Evolutionary conservation across 2,329 filamentous ascomycete species (phyloP).

Genomic region (Colletotrichum kahawae): DNA sequence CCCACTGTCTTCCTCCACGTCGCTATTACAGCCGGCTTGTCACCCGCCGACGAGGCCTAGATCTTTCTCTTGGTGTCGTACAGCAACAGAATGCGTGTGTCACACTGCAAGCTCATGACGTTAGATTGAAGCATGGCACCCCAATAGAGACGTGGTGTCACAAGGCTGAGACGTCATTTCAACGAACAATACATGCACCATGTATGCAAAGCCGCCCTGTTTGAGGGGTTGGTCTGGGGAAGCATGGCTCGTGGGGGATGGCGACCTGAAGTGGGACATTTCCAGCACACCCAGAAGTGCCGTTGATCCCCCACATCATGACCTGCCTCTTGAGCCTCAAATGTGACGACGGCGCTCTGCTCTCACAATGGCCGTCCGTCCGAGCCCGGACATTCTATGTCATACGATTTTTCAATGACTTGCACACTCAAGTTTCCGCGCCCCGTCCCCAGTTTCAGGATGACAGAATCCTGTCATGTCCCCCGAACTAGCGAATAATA

Average conservation of each 20-base stretch:
- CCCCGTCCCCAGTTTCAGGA: background rate
- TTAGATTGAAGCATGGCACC: background rate
- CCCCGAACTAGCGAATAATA: background rate
- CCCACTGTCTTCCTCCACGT: background rate
- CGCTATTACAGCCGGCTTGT: background rate
- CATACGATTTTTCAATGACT: background rate
- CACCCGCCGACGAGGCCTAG: background rate
- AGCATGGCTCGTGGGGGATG: conserved; percentile 18
- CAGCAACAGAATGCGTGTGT: background rate
- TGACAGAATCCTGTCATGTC: background rate
- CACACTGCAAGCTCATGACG: background rate
- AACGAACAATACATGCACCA: conserved; percentile 22
- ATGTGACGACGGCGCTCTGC: background rate
- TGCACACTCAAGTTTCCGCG: background rate
- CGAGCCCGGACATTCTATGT: background rate
- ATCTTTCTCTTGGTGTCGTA: background rate
- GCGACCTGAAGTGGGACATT: conserved; percentile 16
- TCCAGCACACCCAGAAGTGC: conserved; percentile 9
- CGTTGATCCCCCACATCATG: conserved; percentile 22
- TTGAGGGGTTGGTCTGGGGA: conserved; percentile 16
- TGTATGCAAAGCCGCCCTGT: conserved; percentile 23
- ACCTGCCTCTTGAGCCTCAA: conserved; percentile 18
- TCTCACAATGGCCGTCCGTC: background rate
- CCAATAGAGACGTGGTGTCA: conserved; percentile 22
- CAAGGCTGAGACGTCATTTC: conserved; percentile 31